Conservation (phyloP, 2,329 filamentous ascomycete species). For the Coniochaeta sp. region DNA sequence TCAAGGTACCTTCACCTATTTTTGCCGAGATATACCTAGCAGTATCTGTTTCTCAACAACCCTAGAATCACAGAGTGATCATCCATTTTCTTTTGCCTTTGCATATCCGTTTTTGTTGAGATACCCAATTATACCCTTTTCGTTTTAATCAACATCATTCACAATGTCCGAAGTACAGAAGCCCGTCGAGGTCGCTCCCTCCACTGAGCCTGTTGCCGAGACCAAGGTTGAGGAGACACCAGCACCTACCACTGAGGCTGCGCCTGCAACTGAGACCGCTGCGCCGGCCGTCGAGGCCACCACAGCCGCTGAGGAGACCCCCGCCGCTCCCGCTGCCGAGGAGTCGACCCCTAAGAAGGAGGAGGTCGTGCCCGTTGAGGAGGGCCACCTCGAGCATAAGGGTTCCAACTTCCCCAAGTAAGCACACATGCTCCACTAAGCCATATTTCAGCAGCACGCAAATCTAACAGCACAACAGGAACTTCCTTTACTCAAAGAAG, state of each 20-base stretch:
- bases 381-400: conserved; percentile 87
- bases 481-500: conserved; percentile 85
- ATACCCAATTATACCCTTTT: conserved; percentile 32
- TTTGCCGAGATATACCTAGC: background rate
- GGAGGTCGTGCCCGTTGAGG: conserved; percentile 52
- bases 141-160: conserved; percentile 23
- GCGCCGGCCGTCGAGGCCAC: conserved; percentile 27
- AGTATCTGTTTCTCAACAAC: background rate
- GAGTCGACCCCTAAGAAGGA: conserved; percentile 27
- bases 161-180: conserved; percentile 71
- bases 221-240: conserved; percentile 20
- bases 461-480: conserved; percentile 42
- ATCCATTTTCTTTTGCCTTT: conserved; percentile 20
- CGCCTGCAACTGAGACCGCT: conserved; percentile 28
- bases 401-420: conserved; percentile 81
- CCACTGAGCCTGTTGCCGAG: conserved; percentile 26
- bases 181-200: conserved; percentile 51
- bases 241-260: conserved; percentile 24
- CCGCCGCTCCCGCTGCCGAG: conserved; percentile 25
- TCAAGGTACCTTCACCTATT: background rate
- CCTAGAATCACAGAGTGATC: background rate
- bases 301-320: conserved; percentile 25
- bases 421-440: conserved; percentile 25
- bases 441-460: background rate
- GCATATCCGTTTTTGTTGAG: conserved; percentile 10